phyloP scores from a whole-genome alignment of 345 rosid species.

The Moricandia arvensis region DNA sequence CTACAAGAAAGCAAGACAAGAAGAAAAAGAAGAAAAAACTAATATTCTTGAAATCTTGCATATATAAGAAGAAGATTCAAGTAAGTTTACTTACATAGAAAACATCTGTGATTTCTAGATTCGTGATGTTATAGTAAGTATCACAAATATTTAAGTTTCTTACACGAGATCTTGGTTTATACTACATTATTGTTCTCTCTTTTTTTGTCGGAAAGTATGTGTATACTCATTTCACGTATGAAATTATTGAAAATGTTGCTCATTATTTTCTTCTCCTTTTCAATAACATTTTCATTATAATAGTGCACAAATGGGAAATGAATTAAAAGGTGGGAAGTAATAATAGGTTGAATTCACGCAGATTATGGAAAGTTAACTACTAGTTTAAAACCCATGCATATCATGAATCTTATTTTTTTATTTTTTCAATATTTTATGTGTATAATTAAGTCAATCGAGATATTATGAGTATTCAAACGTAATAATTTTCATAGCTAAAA shows the following conservation, averaged over 20 bases:
- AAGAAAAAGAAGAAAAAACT: background rate
- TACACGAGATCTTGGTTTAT: background rate
- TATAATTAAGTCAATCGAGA: conserved; percentile 4
- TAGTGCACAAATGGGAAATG: background rate
- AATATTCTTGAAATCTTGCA: background rate
- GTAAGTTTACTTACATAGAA: conserved; percentile 23
- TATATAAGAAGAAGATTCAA: conserved; percentile 25
- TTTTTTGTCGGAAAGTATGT: conserved; percentile 1
- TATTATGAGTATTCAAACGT: conserved; percentile 2
- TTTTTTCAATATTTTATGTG: background rate
- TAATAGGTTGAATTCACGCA: conserved; percentile 3
- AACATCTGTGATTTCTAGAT: background rate
- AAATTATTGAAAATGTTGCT: background rate
- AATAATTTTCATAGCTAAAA: background rate
- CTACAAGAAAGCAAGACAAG: conserved; percentile 16
- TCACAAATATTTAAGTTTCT: background rate
- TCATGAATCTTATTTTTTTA: background rate
- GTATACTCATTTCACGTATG: conserved; percentile 5
- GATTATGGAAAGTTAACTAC: conserved; percentile 23
- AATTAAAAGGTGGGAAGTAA: conserved; percentile 3
- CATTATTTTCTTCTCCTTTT: background rate
- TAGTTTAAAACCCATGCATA: conserved; percentile 24
- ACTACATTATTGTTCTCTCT: background rate
- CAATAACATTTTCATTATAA: background rate
- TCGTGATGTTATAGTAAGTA: background rate